Base-by-base conservation (phyloP, 2,329 filamentous ascomycete genomes). In the Pseudogymnoascus sp. region DNA sequence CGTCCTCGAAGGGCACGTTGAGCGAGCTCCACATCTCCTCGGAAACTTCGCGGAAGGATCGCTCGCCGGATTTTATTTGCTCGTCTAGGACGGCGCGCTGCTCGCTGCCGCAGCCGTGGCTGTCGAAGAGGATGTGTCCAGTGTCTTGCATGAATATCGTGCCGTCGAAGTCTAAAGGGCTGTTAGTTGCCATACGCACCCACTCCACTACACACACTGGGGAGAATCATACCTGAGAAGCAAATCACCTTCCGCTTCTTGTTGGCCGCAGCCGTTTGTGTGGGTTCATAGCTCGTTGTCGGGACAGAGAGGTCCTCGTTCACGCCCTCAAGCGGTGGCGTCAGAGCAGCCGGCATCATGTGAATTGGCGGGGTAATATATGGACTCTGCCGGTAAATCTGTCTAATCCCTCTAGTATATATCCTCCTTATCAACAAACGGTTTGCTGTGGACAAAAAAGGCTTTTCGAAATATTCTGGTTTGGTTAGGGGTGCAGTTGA, bases 91-190 rank as follows among this genome's bases (percentile, higher is more conserved):
- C 69, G 63, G 82, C 75, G 60, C 85, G 81, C 64, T 78, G 77
- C 65, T 81, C 77, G 21, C 78, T 75, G 29, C 86, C 86, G 73
- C 85, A 88, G 61, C 87, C 86, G 67, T 86, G 81, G 68, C 79
- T 79, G 71, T 88, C 85, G 74, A 88, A 87, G 60, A 89, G 82
- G 67, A 88, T 81, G 71, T 89, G 86, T 50, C 87, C 87, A 1
- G 84, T 88, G 68, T 88, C 84, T 78, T 88, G 84, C 80, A 87
- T 86, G 77, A 88, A 88, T 66, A 89, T 89, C 3, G 86, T 89
- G 66, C 86, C 86, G 72, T 89, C 86, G 68, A 89, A 89, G 73
- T 89, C 85, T 87, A 64, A 13, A 31, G 7, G 7, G 21, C 21
- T 26, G 13, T 64, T 59, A 42, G 63, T 26, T 31, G 26, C 26